A percentile compares a stretch with the other conserved stretches of the same genome.
Evolutionary conservation across 2,329 filamentous ascomycete genomes (phyloP).

Genomic region (Scopulariopsis brevicaulis): DNA sequence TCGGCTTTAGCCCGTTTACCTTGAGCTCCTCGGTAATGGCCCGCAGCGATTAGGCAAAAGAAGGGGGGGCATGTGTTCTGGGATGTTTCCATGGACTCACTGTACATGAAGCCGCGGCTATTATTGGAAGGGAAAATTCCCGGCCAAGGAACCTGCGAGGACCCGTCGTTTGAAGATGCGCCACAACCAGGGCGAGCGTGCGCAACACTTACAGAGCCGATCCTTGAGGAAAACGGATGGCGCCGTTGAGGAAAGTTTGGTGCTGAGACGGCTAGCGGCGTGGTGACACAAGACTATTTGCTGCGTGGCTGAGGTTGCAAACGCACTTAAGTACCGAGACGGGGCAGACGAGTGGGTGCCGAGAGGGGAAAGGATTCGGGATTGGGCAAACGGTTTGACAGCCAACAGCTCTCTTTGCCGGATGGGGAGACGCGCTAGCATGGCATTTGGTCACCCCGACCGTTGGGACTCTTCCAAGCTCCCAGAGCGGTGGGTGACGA

Average conservation of each 20-base stretch:
- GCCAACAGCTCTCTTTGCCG: too few species aligned
- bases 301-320: not conserved
- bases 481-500: too few species aligned
- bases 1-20: not conserved
- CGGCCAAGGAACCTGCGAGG: not conserved
- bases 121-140: not conserved
- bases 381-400: too few species aligned
- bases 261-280: not conserved
- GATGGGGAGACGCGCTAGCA: too few species aligned
- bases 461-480: too few species aligned
- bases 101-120: not conserved
- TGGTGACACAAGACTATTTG: not conserved
- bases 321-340: too few species aligned
- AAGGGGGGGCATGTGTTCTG: not conserved
- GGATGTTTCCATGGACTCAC: not conserved
- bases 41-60: not conserved
- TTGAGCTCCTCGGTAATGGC: not conserved
- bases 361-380: too few species aligned
- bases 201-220: not conserved
- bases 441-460: too few species aligned
- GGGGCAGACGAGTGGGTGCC: too few species aligned
- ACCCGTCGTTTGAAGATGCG: not conserved
- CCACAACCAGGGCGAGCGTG: not conserved
- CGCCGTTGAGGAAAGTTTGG: not conserved
- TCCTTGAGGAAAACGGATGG: not conserved